phyloP scores from a whole-genome alignment of 768 basidiomycete genomes.

The Auriscalpium vulgare region DNA sequence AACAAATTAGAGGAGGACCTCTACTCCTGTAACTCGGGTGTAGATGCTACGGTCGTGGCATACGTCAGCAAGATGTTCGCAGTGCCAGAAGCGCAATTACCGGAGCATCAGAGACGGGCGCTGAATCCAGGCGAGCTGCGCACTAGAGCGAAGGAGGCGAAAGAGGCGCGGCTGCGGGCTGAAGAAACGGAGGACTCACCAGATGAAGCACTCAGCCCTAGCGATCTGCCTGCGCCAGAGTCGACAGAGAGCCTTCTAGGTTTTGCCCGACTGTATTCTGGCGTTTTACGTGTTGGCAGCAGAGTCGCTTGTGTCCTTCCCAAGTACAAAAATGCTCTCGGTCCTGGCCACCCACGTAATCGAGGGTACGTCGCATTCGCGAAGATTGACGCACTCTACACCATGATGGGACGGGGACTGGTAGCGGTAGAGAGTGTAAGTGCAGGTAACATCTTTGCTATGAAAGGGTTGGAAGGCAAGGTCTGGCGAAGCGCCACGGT shows the following conservation, averaged over 20 bases:
- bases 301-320: constrained; percentile 73
- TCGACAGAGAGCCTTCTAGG: constrained; percentile 54
- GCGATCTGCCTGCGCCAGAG: too few species aligned
- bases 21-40: constrained; percentile 55
- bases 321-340: constrained; percentile 65
- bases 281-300: constrained; percentile 60
- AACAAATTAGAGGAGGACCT: constrained; percentile 81
- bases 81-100: constrained; percentile 69
- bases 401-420: constrained; percentile 98
- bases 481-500: constrained; percentile 89
- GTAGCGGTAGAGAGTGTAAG: constrained; percentile 72
- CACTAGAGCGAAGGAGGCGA: constrained; percentile 47
- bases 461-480: constrained; percentile 81
- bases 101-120: constrained; percentile 73
- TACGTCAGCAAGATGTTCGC: constrained; percentile 99
- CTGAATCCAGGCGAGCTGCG: constrained; percentile 83
- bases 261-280: constrained; percentile 91
- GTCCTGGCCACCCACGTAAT: constrained; percentile 63
- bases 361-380: constrained; percentile 49
- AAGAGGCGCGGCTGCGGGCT: constrained; percentile 29
- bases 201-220: background rate
- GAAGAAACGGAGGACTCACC: constrained; percentile 6
- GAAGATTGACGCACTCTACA: constrained; percentile 72
- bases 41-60: constrained; percentile 60
- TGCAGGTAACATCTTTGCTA: constrained; percentile 93